Conservation (phyloP, 2,329 filamentous ascomycete species). For the Xylaria sp. region DNA sequence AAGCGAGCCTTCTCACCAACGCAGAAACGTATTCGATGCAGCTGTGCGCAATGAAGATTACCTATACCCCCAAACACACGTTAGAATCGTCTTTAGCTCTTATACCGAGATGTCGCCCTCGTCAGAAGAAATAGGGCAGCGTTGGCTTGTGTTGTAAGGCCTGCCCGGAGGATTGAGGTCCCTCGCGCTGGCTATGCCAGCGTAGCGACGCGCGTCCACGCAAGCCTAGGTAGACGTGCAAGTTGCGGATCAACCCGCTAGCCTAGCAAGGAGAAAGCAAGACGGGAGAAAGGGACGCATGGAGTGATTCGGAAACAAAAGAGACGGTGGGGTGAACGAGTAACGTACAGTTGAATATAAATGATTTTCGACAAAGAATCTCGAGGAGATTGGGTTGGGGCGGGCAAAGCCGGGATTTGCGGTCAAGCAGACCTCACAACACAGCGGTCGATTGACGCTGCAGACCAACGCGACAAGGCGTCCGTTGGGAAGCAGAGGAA, state of each 20-base stretch:
- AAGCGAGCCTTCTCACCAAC: background rate
- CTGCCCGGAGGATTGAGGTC: background rate
- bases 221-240: background rate
- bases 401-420: background rate
- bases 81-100: slow-evolving; percentile 2
- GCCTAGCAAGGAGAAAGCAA: background rate
- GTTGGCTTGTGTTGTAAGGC: background rate
- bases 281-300: background rate
- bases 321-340: background rate
- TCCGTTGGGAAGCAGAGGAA: background rate
- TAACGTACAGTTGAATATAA: slow-evolving; percentile 3
- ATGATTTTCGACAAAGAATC: background rate
- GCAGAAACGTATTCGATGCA: slow-evolving; percentile 1
- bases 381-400: background rate
- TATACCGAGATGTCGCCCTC: background rate
- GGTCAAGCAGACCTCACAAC: background rate
- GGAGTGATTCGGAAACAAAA: background rate
- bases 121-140: background rate
- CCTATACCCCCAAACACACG: background rate
- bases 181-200: background rate
- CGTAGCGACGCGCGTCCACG: background rate
- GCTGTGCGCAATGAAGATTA: background rate
- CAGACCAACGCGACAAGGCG: slow-evolving; percentile 1
- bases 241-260: background rate
- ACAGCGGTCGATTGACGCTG: background rate